Conservation (phyloP, 495 filamentous ascomycete species). For the Cercophora newfieldiana region DNA sequence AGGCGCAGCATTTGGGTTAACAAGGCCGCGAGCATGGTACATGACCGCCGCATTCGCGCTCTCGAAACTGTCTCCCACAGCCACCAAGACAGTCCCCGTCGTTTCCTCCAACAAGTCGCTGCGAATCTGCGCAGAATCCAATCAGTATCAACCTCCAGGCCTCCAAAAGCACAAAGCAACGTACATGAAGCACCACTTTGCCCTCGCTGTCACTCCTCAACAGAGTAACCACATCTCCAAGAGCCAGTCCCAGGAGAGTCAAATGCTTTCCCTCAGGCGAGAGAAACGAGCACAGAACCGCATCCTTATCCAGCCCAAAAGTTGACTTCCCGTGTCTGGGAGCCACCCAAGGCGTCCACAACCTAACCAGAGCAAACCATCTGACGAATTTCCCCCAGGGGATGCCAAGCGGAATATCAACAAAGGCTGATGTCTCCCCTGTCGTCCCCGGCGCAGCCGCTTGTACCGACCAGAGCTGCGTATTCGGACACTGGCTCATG, state of each 20-base stretch:
- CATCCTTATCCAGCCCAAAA: constrained; percentile 72
- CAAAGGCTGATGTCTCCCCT: constrained; percentile 56
- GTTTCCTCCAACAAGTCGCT: constrained; percentile 64
- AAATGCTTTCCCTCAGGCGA: constrained; percentile 72
- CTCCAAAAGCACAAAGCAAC: constrained; percentile 21
- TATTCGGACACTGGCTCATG: constrained; percentile 67
- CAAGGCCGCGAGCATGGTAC: constrained; percentile 77
- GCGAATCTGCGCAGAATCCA: constrained; percentile 37
- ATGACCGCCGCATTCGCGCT: constrained; percentile 76
- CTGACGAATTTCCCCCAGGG: constrained; percentile 55
- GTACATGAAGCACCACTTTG: constrained; percentile 64
- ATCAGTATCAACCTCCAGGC: background rate
- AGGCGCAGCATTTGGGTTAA: constrained; percentile 31
- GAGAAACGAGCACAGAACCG: constrained; percentile 78
- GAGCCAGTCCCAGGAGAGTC: constrained; percentile 76
- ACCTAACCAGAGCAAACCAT: constrained; percentile 79
- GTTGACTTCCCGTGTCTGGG: constrained; percentile 74
- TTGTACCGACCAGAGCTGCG: constrained; percentile 69
- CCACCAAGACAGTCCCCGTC: constrained; percentile 65
- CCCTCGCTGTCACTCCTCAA: constrained; percentile 68
- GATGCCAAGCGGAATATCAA: constrained; percentile 59
- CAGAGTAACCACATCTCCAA: constrained; percentile 69
- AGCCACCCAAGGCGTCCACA: constrained; percentile 82
- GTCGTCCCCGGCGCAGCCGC: constrained; percentile 54
- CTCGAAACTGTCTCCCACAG: constrained; percentile 75